Evolutionary conservation across 129 eudicot genomes (phyloP).

Genomic region (Gnaphalium uliginosum): DNA sequence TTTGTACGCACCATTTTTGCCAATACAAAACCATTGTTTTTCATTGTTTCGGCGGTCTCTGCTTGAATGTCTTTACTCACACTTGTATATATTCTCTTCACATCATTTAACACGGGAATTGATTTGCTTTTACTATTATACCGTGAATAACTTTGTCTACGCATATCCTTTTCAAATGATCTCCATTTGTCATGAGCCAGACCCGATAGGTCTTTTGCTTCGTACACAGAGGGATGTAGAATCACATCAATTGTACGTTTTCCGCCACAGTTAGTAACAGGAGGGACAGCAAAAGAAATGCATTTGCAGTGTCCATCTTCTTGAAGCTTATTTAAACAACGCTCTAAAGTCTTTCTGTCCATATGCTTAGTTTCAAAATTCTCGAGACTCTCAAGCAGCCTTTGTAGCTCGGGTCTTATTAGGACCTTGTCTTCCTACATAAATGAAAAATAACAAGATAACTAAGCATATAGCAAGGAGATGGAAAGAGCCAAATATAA

Average conservation of each 20-base stretch:
- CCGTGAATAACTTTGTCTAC: constrained; percentile 36
- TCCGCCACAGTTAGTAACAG: constrained; percentile 63
- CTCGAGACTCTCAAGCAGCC: constrained; percentile 70
- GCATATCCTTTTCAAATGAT: constrained; percentile 57
- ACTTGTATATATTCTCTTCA: constrained; percentile 54
- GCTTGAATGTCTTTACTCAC: constrained; percentile 39
- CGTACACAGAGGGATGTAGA: constrained; percentile 66
- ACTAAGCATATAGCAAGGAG: neutral
- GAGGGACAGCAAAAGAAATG: constrained; percentile 61
- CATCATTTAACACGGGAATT: constrained; percentile 54
- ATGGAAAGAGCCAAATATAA: constrained; percentile 22
- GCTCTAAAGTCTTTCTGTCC: constrained; percentile 78
- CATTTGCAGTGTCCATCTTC: constrained; percentile 76
- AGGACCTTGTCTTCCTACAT: constrained; percentile 77
- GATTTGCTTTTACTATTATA: constrained; percentile 42
- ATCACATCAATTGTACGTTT: constrained; percentile 58
- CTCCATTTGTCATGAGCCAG: constrained; percentile 69
- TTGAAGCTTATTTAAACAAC: constrained; percentile 73
- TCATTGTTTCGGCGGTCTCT: constrained; percentile 58
- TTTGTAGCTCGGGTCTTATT: constrained; percentile 67
- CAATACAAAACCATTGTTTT: constrained; percentile 76
- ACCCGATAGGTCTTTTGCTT: constrained; percentile 53
- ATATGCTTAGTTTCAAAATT: constrained; percentile 57
- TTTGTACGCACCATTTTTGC: constrained; percentile 86
- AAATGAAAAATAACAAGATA: constrained; percentile 5